Evolutionary conservation across 768 basidiomycete genomes (phyloP).

Genomic region (Boletus patriciae): DNA sequence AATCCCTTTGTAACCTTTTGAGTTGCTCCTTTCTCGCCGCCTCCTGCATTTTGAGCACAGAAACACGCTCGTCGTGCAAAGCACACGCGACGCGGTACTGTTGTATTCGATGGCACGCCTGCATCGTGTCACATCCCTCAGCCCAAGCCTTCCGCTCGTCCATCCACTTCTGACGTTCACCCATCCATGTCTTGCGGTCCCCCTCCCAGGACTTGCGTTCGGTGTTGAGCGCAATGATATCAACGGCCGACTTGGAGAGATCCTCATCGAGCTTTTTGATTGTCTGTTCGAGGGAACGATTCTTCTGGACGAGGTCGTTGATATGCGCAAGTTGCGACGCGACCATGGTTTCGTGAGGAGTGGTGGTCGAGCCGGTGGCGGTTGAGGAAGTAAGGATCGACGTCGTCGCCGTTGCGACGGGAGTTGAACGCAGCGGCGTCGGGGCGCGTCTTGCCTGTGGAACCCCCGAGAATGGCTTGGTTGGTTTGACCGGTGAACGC

Average conservation of each 20-base stretch:
- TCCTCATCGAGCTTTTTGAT: constrained; percentile 55
- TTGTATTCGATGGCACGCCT: constrained; percentile 63
- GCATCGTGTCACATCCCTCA: constrained; percentile 60
- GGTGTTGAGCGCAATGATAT: constrained; percentile 37
- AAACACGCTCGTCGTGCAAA: constrained; percentile 52
- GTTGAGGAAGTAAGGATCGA: constrained; percentile 30
- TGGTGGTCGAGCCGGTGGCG: constrained; percentile 30
- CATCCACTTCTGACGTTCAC: constrained; percentile 43
- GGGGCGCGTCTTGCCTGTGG: constrained; percentile 19
- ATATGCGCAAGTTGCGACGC: constrained; percentile 67
- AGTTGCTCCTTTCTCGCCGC: constrained; percentile 56
- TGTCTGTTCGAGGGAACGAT: constrained; percentile 61
- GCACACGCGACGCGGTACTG: constrained; percentile 56
- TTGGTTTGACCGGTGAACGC: constrained; percentile 30
- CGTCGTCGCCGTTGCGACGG: constrained; percentile 20
- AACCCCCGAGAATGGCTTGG: constrained; percentile 7
- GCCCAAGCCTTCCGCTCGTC: constrained; percentile 59
- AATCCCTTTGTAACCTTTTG: constrained; percentile 61
- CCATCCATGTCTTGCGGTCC: constrained; percentile 26
- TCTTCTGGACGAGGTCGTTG: constrained; percentile 69
- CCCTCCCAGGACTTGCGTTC: constrained; percentile 37
- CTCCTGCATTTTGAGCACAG: constrained; percentile 56
- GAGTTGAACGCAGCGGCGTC: constrained; percentile 22
- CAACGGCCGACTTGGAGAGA: constrained; percentile 35
- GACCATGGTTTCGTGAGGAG: constrained; percentile 49